Conservation (phyloP, 768 basidiomycete species). For the Naganishia antarctica region DNA sequence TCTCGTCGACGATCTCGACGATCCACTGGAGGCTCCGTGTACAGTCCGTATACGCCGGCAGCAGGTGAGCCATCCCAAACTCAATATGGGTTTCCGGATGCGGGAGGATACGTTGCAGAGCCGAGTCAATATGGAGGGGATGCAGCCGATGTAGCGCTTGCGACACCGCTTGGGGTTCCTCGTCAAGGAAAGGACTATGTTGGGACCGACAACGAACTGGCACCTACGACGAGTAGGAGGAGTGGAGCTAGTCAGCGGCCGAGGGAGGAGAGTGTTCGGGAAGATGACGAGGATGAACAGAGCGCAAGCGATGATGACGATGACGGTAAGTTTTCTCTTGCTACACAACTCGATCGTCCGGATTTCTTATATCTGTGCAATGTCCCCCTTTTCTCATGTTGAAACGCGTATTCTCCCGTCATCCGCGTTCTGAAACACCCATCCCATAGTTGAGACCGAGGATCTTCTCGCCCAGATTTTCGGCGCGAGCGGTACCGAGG, state of each 20-base stretch:
- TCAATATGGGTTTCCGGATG: constrained; percentile 6
- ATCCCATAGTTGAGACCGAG: constrained; percentile 17
- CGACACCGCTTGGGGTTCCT: constrained; percentile 11
- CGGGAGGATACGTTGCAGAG: neutral
- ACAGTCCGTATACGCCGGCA: neutral
- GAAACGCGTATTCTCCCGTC: too few species aligned
- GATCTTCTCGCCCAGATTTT: constrained; percentile 21
- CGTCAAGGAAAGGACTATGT: neutral
- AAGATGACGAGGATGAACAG: constrained; percentile 3
- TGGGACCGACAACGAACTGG: neutral
- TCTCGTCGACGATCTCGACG: constrained; percentile 9
- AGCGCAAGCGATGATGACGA: constrained; percentile 4
- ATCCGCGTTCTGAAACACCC: too few species aligned
- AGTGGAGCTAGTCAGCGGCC: constrained; percentile 1
- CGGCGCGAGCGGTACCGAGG: constrained; percentile 11
- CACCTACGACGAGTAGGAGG: neutral
- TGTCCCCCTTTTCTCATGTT: too few species aligned
- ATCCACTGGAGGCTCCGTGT: neutral
- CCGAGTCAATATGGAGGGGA: neutral
- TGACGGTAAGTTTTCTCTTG: constrained; percentile 1
- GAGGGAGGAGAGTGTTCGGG: neutral
- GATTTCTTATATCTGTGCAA: too few species aligned
- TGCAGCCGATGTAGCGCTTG: constrained; percentile 4
- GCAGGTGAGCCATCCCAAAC: neutral
- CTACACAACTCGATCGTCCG: neutral